phyloP scores from a whole-genome alignment of 208 protist genomes.

The Leishmania turanica region DNA sequence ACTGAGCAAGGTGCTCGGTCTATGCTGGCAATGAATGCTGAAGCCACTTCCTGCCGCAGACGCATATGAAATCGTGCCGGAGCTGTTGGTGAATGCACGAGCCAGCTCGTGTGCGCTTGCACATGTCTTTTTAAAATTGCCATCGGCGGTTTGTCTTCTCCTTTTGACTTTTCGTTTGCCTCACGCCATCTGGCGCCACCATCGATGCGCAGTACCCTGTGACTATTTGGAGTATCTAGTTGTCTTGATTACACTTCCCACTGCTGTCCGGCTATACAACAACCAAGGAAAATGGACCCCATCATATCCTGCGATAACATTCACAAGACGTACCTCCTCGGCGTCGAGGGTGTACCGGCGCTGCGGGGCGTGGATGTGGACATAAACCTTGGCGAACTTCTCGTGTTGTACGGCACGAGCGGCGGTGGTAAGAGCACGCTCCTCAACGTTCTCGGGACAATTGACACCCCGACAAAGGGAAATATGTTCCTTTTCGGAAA shows the following conservation, averaged over 20 bases:
- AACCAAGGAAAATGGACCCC: slow-evolving; percentile 12
- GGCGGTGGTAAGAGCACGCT: slow-evolving; percentile 97
- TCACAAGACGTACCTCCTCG: slow-evolving; percentile 97
- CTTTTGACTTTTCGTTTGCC: neutral
- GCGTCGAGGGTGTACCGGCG: slow-evolving; percentile 96
- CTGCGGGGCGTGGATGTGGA: slow-evolving; percentile 91
- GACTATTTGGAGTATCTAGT: neutral
- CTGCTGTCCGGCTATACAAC: neutral
- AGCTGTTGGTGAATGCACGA: neutral
- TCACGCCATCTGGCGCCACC: neutral
- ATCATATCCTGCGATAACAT: slow-evolving; percentile 95
- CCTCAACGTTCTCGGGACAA: slow-evolving; percentile 97
- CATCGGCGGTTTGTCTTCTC: neutral
- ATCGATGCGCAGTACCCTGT: neutral
- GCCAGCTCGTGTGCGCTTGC: neutral
- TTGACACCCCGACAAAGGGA: slow-evolving; percentile 97
- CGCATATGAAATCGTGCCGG: neutral
- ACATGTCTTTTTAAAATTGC: neutral
- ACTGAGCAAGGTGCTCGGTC: neutral
- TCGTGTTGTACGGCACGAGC: slow-evolving; percentile 95
- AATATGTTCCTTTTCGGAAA: slow-evolving; percentile 91
- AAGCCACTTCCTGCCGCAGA: neutral
- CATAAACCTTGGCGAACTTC: slow-evolving; percentile 91
- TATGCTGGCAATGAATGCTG: neutral
- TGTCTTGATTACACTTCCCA: neutral